Evolutionary conservation across 306 rosid genomes (phyloP).

Genomic region (Castanea crenata): DNA sequence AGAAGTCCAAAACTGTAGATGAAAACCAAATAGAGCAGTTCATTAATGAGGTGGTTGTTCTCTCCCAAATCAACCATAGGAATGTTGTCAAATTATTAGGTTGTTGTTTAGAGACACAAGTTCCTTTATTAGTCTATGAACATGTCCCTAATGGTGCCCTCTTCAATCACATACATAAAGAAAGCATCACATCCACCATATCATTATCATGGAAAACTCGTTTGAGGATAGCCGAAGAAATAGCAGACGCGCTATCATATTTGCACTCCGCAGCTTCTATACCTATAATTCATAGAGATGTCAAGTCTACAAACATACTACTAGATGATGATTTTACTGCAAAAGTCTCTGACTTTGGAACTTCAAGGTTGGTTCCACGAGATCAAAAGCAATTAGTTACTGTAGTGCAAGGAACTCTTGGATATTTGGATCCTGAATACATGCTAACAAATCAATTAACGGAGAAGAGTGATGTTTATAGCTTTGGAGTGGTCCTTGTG

Average conservation of each 20-base stretch:
- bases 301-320: no score
- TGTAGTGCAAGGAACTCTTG: background rate
- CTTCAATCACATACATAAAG: no score
- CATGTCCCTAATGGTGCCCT: background rate
- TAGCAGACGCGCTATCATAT: no score
- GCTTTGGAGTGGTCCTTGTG: background rate
- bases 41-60: constrained; percentile 13
- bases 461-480: no score
- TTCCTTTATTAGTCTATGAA: no score
- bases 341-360: constrained; percentile 39
- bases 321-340: background rate
- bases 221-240: no score
- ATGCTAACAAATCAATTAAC: background rate
- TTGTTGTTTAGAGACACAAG: no score
- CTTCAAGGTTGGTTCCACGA: constrained; percentile 25
- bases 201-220: background rate
- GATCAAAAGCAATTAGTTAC: constrained; percentile 24
- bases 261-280: no score
- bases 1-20: no score
- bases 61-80: constrained; percentile 2
- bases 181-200: no score
- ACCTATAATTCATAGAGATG: no score
- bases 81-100: constrained; percentile 6
- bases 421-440: constrained; percentile 32
- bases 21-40: background rate